Evolutionary conservation across 129 eudicot genomes (phyloP).

Genomic region (Tanacetum coccineum): DNA sequence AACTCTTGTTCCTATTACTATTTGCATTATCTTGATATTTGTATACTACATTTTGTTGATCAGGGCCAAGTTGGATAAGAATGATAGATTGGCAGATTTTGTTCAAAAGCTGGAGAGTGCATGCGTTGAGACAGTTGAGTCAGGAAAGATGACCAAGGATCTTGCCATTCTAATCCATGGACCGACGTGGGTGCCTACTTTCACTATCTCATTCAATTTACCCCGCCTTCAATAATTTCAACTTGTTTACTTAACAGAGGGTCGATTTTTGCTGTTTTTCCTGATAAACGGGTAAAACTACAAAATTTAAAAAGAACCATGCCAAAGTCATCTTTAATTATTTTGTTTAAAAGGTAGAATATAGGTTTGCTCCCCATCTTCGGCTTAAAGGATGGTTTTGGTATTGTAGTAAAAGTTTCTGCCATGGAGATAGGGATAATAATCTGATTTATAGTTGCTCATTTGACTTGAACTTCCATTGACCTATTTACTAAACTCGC

Average conservation of each 20-base stretch:
- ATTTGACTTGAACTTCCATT: no score
- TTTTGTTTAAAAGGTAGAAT: no score
- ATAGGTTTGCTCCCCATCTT: no score
- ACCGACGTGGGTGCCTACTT: conserved; percentile 50
- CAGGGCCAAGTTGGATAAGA: conserved; percentile 79
- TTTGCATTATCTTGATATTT: no score
- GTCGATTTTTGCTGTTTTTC: neutral
- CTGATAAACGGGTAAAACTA: no score
- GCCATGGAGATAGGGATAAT: no score
- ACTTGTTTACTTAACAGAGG: neutral
- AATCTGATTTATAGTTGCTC: no score
- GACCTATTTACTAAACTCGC: neutral
- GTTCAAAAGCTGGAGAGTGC: conserved; percentile 69
- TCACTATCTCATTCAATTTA: conserved; percentile 1
- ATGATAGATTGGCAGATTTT: conserved; percentile 58
- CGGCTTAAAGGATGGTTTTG: no score
- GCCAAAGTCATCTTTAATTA: no score
- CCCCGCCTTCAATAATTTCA: neutral
- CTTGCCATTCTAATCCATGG: conserved; percentile 85
- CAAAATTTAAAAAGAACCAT: neutral
- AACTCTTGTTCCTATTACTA: no score
- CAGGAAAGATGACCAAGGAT: conserved; percentile 97
- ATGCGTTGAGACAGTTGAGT: conserved; percentile 83
- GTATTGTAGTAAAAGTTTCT: no score
- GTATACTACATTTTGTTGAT: neutral